These are phyloP conservation scores for Gamsiella multidivaricata DNA, from an alignment of 192 early-diverging fungal species.

Conservation along the genomic window DNA sequence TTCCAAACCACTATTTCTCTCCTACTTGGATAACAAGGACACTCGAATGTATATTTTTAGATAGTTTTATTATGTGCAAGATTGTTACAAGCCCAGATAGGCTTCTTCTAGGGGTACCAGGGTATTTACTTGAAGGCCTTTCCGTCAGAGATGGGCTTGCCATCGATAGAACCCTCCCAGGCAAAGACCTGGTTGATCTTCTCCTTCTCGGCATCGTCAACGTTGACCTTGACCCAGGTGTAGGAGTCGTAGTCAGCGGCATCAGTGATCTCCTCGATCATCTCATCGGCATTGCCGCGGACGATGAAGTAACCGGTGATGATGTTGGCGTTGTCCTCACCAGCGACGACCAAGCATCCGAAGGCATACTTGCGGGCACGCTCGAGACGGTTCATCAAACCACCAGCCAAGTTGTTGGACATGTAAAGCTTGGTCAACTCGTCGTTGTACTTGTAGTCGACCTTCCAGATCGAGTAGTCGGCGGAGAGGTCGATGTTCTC, in stretches of 20 bases:
- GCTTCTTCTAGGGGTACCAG: not conserved
- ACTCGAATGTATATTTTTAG: not conserved
- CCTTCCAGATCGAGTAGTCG: slow-evolving; percentile 93
- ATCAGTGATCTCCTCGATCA: slow-evolving; percentile 63
- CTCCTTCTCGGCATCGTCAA: slow-evolving; percentile 64
- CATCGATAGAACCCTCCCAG: slow-evolving; percentile 86
- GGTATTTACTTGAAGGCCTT: slow-evolving; percentile 83
- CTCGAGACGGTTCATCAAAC: slow-evolving; percentile 94
- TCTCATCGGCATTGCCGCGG: slow-evolving; percentile 70
- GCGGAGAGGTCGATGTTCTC: slow-evolving; percentile 81
- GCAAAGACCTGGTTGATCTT: slow-evolving; percentile 61
- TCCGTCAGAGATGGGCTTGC: slow-evolving; percentile 83
- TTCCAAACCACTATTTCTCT: too few relatives aligned
- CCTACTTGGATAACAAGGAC: too few relatives aligned
- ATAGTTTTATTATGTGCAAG: not conserved
- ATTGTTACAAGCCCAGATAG: not conserved
- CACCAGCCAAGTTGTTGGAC: slow-evolving; percentile 94
- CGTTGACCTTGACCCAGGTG: slow-evolving; percentile 82
- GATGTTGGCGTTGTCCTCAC: slow-evolving; percentile 86
- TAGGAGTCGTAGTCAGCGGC: slow-evolving; percentile 91
- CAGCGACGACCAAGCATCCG: slow-evolving; percentile 84
- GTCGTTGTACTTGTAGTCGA: slow-evolving; percentile 96
- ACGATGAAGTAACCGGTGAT: slow-evolving; percentile 96
- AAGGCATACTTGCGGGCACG: slow-evolving; percentile 95
- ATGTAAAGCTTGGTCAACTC: slow-evolving; percentile 91